Evolutionary conservation across 495 filamentous ascomycete species (phyloP).

Genomic region (Penicillium psychrofluorescens): DNA sequence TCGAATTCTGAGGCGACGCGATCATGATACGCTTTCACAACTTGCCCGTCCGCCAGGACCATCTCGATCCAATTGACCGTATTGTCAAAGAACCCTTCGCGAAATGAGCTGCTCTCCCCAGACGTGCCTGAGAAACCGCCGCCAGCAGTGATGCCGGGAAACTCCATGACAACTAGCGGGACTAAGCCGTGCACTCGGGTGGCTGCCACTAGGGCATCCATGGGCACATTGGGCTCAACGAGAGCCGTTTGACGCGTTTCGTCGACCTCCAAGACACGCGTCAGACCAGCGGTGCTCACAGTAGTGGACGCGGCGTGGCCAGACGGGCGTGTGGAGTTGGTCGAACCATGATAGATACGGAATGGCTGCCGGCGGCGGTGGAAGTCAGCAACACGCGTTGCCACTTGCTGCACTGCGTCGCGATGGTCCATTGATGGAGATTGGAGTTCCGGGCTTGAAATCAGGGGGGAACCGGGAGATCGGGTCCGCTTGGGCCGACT

Average conservation of each 20-base stretch:
- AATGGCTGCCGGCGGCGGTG: slow-evolving; percentile 54
- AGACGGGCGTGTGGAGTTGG: slow-evolving; percentile 62
- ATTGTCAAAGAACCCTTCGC: slow-evolving; percentile 49
- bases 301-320: slow-evolving; percentile 42
- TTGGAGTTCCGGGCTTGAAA: not conserved
- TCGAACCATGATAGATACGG: slow-evolving; percentile 72
- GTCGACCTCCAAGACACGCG: slow-evolving; percentile 48
- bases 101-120: slow-evolving; percentile 49
- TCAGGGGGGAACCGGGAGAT: slow-evolving; percentile 3
- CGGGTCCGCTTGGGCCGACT: no score
- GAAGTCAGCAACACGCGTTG: slow-evolving; percentile 39
- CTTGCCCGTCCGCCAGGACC: slow-evolving; percentile 44
- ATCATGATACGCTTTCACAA: slow-evolving; percentile 25
- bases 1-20: not conserved
- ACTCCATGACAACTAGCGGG: slow-evolving; percentile 52
- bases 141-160: slow-evolving; percentile 51
- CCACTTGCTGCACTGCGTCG: slow-evolving; percentile 7
- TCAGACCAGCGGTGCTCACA: slow-evolving; percentile 40
- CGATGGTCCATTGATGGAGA: slow-evolving; percentile 2
- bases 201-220: slow-evolving; percentile 39
- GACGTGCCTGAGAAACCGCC: slow-evolving; percentile 50
- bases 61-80: slow-evolving; percentile 46
- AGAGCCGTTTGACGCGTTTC: slow-evolving; percentile 22
- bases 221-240: slow-evolving; percentile 51
- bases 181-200: slow-evolving; percentile 35